Evolutionary conservation across 176 grass and related monocot genomes (phyloP).

Genomic region (Eragrostis nindensis): DNA sequence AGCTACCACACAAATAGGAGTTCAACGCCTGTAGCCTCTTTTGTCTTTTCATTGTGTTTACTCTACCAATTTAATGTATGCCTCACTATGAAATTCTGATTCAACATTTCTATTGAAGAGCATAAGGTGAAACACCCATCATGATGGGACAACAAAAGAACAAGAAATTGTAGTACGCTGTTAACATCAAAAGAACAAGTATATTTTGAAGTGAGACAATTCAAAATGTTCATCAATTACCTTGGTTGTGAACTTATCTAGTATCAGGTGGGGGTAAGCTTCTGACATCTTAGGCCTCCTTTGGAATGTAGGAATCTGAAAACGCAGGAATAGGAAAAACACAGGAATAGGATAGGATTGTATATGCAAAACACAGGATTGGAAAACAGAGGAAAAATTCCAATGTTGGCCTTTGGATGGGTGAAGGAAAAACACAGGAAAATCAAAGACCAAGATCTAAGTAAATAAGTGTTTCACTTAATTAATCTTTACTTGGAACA

Average conservation of each 20-base stretch:
- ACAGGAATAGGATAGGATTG: too few species aligned
- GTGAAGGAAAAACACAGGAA: too few species aligned
- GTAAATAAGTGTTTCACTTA: too few species aligned
- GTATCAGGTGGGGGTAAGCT: slow-evolving; percentile 90
- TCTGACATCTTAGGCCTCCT: slow-evolving; percentile 61
- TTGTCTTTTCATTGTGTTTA: not conserved
- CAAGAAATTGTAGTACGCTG: not conserved
- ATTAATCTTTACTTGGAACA: too few species aligned
- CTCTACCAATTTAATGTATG: not conserved
- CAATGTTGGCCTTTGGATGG: too few species aligned
- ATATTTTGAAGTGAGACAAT: not conserved
- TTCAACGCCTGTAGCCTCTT: not conserved
- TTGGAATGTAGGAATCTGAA: too few species aligned
- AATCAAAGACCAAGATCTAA: too few species aligned
- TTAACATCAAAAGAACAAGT: not conserved
- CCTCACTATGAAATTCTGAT: not conserved
- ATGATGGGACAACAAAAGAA: not conserved
- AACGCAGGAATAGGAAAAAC: too few species aligned
- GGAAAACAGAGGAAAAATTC: too few species aligned
- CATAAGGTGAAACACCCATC: not conserved
- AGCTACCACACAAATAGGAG: not conserved
- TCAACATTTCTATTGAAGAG: not conserved
- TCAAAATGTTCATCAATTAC: slow-evolving; percentile 42
- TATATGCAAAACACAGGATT: too few species aligned
- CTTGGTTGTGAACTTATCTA: slow-evolving; percentile 24